These are phyloP conservation scores for Rhizopogon rudus DNA, from an alignment of 768 basidiomycete genomes.

Conservation along the genomic window DNA sequence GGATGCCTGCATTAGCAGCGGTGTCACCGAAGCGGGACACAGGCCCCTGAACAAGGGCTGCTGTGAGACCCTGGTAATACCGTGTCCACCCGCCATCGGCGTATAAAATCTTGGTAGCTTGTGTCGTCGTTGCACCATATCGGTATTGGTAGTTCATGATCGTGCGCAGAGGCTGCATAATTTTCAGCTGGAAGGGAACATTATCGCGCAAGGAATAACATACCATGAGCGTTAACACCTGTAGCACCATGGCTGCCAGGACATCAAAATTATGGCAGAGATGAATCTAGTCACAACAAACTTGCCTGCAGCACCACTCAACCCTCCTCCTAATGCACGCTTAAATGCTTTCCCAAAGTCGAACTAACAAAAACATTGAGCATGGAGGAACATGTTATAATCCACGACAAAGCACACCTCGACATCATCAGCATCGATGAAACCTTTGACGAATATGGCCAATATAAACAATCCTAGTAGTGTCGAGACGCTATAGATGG, in stretches of 20 bases:
- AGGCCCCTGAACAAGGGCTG: constrained; percentile 85
- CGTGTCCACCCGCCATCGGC: constrained; percentile 75
- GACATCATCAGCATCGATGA: constrained; percentile 63
- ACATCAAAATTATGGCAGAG: constrained; percentile 1
- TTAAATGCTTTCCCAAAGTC: constrained; percentile 74
- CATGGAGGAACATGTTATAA: constrained; percentile 47
- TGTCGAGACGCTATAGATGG: constrained; percentile 28
- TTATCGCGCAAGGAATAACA: background rate
- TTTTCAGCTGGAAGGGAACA: background rate
- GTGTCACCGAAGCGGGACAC: constrained; percentile 91
- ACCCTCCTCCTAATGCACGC: constrained; percentile 83
- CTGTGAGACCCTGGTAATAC: constrained; percentile 83
- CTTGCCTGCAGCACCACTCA: constrained; percentile 82
- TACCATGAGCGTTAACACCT: constrained; percentile 85
- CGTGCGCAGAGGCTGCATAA: constrained; percentile 77
- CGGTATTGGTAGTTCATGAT: constrained; percentile 97
- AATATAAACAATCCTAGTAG: constrained; percentile 35
- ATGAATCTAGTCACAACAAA: background rate
- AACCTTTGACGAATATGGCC: constrained; percentile 60
- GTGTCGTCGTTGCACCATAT: constrained; percentile 72
- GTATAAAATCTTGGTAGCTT: constrained; percentile 64
- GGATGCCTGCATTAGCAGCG: constrained; percentile 88
- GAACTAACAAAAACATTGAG: constrained; percentile 46
- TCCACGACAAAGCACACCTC: constrained; percentile 40
- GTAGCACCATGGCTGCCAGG: constrained; percentile 80